Base-by-base conservation (phyloP, 2,329 filamentous ascomycete species). In the Amauroascus niger region DNA sequence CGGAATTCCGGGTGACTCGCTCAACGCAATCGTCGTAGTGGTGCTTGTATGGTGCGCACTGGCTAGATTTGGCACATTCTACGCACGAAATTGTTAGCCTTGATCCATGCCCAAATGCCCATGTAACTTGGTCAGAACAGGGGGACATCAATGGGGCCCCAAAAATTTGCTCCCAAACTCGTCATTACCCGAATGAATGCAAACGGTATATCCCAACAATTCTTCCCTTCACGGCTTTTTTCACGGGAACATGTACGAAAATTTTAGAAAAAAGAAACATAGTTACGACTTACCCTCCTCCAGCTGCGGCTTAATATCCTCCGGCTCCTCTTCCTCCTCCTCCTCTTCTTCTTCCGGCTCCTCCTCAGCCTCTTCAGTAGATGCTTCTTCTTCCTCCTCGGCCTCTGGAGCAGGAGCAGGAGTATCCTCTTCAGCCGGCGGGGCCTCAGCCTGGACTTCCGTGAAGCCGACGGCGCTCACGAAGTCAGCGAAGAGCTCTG, bases 11-110 rank as follows among this genome's bases (percentile, higher is more conserved):
- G 57, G 83, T 88, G 64, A 98, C 93, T 66, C 93, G 89, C 81
- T 95, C 90, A 64, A 91, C 89, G 73, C 93, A 98, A 76, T 96
- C 88, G 62, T 97, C 91, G 72, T 86, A 97, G 81, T 98, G 93
- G 80, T 97, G 91, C 83, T 97, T 98, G 69, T 82, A 81, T 56
- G 86, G 84, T 58, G 84, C 79, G 76, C 93, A 98, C 73, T 87
- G 78, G 72, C 85, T 80, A 61, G 89, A 89, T 72, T 91, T 82
- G 74, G 82, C 81, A 81, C 93, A 98, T 69, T 95, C 93, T 97
- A 52, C 41, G 22, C 18, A 39, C 7, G 11, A 30, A n/a, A 16
- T 24, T 22, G 39, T 41, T 24, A 33, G 44, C 24, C 20, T 9
- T 30, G n/a, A n/a, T 30, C 26, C 9, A 30, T 9, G 5, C 26